Percentiles rank a stretch among this genome's conserved stretches.
phyloP scores from a whole-genome alignment of 371 early-diverging fungal genomes.

The Quaeritorhiza haematococci region DNA sequence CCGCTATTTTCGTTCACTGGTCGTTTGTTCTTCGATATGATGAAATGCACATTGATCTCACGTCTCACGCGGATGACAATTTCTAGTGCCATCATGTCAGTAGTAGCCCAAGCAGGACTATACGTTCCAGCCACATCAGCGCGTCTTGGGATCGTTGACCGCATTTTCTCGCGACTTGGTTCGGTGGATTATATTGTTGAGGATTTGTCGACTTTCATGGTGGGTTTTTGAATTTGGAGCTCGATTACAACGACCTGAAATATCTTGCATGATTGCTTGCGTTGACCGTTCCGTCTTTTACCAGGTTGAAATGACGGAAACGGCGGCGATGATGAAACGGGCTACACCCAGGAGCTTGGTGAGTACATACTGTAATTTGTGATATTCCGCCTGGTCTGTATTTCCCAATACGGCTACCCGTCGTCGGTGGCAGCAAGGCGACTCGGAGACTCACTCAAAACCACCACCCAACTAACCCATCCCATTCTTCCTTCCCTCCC shows the following conservation, averaged over 20 bases:
- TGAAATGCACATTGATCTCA: too few species aligned
- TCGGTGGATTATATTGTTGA: constrained; percentile 55
- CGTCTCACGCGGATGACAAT: neutral
- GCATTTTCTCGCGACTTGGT: constrained; percentile 73
- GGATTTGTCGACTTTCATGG: constrained; percentile 96
- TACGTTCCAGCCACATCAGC: constrained; percentile 89
- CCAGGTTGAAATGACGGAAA: constrained; percentile 91
- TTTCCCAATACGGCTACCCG: too few species aligned
- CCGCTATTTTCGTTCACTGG: neutral
- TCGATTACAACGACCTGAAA: too few species aligned
- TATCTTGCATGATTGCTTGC: too few species aligned
- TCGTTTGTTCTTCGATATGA: too few species aligned
- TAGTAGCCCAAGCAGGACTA: constrained; percentile 92
- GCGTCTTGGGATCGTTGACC: constrained; percentile 80
- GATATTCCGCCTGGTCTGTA: too few species aligned
- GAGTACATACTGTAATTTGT: too few species aligned
- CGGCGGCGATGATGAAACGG: constrained; percentile 77
- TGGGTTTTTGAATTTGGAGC: too few species aligned
- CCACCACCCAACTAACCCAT: too few species aligned
- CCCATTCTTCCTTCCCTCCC: too few species aligned
- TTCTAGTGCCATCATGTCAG: constrained; percentile 63
- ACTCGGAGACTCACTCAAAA: constrained; percentile 6
- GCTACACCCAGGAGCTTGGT: constrained; percentile 79
- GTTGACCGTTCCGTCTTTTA: neutral
- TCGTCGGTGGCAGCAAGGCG: too few species aligned